phyloP scores from a whole-genome alignment of 2,329 filamentous ascomycete genomes.

The Penicillium decumbens region DNA sequence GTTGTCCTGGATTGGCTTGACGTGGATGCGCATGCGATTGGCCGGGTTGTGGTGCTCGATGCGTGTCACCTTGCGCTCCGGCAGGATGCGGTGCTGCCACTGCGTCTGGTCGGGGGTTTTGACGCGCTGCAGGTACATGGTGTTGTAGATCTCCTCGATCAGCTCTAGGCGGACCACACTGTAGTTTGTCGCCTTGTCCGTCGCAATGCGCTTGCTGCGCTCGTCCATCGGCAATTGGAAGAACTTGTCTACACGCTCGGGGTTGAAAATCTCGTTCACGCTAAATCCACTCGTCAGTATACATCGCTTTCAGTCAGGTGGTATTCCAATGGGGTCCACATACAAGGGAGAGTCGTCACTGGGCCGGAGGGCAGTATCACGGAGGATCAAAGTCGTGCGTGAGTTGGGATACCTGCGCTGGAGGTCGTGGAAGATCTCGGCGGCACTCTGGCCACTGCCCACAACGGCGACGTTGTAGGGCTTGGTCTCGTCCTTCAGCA shows the following conservation, averaged over 20 bases:
- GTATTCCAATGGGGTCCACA: slow-evolving; percentile 30
- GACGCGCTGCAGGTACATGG: slow-evolving; percentile 80
- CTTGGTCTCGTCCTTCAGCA: slow-evolving; percentile 38
- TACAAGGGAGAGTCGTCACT: slow-evolving; percentile 96
- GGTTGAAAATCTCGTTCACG: slow-evolving; percentile 96
- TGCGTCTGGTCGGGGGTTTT: slow-evolving; percentile 61
- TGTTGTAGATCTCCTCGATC: slow-evolving; percentile 82
- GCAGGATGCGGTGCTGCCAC: slow-evolving; percentile 80
- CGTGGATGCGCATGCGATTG: slow-evolving; percentile 55
- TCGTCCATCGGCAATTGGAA: slow-evolving; percentile 62
- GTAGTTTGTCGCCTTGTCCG: slow-evolving; percentile 85
- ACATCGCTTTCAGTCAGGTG: not conserved
- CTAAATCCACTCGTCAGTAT: slow-evolving; percentile 40
- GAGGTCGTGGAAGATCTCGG: slow-evolving; percentile 91
- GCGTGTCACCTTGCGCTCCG: slow-evolving; percentile 61
- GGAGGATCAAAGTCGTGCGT: slow-evolving; percentile 72
- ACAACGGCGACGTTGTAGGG: slow-evolving; percentile 74
- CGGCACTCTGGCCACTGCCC: slow-evolving; percentile 85
- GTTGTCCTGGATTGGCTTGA: slow-evolving; percentile 48
- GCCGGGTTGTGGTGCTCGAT: slow-evolving; percentile 52
- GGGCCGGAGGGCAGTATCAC: slow-evolving; percentile 75
- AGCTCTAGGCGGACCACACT: slow-evolving; percentile 87
- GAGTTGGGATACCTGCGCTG: slow-evolving; percentile 77
- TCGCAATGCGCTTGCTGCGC: slow-evolving; percentile 58
- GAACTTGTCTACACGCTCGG: slow-evolving; percentile 71